Conservation (phyloP, 1,284 basidiomycete species). For the Coniophora puteana region DNA sequence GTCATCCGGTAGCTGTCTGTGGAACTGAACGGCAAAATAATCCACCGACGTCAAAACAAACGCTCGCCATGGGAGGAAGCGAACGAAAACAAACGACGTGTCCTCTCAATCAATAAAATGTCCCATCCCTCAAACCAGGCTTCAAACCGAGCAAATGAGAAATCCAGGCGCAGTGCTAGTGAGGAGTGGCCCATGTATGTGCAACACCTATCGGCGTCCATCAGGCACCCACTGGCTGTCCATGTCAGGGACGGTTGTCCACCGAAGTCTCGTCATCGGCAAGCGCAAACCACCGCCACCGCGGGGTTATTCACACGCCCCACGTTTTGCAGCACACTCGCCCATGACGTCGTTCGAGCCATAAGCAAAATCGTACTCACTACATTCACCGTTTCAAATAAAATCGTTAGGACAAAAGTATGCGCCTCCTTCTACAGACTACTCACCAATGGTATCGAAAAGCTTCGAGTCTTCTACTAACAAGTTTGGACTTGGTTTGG, state of each 20-base stretch:
- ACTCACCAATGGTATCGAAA: background rate
- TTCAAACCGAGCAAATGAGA: too few relatives aligned
- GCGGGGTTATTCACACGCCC: constrained; percentile 41
- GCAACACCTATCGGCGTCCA: background rate
- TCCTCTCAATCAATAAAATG: too few relatives aligned
- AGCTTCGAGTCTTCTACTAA: background rate
- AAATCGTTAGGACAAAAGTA: too few relatives aligned
- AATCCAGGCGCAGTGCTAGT: background rate
- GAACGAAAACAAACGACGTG: too few relatives aligned
- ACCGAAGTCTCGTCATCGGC: too few relatives aligned
- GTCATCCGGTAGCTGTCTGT: too few relatives aligned
- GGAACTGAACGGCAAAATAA: too few relatives aligned
- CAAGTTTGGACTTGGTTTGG: background rate
- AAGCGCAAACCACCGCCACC: constrained; percentile 9
- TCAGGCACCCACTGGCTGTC: background rate
- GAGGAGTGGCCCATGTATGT: background rate
- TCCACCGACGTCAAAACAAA: too few relatives aligned
- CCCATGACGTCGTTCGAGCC: constrained; percentile 29
- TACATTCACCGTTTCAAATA: too few relatives aligned
- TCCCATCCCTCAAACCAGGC: too few relatives aligned
- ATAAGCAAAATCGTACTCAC: constrained; percentile 16
- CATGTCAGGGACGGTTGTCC: background rate
- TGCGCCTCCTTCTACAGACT: background rate
- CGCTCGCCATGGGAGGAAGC: too few relatives aligned
- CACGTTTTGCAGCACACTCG: constrained; percentile 56